Evolutionary conservation across 176 grass and related monocot species (phyloP), one percentile per base, ranked within the genome.

Genomic region (Pharus latifolius): DNA sequence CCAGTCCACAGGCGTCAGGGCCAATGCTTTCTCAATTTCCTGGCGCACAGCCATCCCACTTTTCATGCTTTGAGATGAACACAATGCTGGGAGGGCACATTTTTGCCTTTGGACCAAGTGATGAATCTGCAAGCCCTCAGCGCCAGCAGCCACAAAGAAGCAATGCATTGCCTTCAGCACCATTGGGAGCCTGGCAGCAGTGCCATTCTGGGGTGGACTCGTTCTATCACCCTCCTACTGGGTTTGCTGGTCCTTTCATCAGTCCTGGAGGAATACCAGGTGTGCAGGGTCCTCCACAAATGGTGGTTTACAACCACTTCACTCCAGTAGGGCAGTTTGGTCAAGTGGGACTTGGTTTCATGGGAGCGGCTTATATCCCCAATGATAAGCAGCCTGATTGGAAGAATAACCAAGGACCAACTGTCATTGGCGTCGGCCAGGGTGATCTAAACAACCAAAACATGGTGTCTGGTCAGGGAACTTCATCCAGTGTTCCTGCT

Each of bases 231-330:
- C 90, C 90, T 51, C 80, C 92, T 52, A 60, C 85, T 75, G 95
- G 90, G 27, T 99, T 88, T 30, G 67, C 80, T 87, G 81, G 86
- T 41, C 86, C 94, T 37, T 98, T 98, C 63, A 88, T 99, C 35
- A 80, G 76, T 44, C 95, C 95, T 40, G 95, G 95, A 82, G 90
- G 84, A 44, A 91, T 92, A 47, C 85, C 89, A 48, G 89, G 89
- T 2, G 34, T 99, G 78, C 90, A 99, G 78, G 90, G 78, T 63
- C 95, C 90, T 59, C 89, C 87, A 29, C 89, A 92, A 78, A 99
- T 99, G 95, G 75, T 99, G 33, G 84, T 99, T 29, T 99, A 99
- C 77, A 99, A 94, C 54, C 95, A 99, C 69, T 99, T 99, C 10
- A 65, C 89, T 49, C 90, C 89, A 40, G 84, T 98, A 37, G 89